These are phyloP conservation scores for Cladosporium sp. DNA, from an alignment of 2,329 filamentous ascomycete species.

Conservation along the genomic window DNA sequence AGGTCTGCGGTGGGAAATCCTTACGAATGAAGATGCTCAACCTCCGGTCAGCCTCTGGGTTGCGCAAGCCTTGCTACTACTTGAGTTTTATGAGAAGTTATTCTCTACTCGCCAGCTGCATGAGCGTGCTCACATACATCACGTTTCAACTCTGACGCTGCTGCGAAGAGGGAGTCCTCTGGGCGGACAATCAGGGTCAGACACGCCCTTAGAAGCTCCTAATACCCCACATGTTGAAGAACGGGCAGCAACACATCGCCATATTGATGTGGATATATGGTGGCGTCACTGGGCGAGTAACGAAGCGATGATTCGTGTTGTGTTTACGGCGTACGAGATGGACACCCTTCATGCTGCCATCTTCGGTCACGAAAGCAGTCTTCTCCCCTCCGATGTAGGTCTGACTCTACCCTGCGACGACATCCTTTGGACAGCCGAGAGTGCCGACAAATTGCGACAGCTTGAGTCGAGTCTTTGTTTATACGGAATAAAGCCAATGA, in stretches of 20 bases:
- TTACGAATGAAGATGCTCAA: conserved; percentile 79
- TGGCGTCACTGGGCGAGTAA: conserved; percentile 94
- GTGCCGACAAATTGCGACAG: conserved; percentile 74
- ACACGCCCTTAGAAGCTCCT: conserved; percentile 56
- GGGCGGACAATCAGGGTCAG: conserved; percentile 75
- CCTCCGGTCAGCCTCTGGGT: conserved; percentile 91
- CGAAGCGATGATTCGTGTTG: conserved; percentile 79
- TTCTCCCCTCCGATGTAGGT: conserved; percentile 69
- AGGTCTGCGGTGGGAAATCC: conserved; percentile 88
- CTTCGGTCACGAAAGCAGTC: conserved; percentile 73
- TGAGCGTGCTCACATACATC: conserved; percentile 89
- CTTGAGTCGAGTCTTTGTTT: conserved; percentile 74
- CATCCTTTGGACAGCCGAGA: conserved; percentile 81
- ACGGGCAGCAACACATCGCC: conserved; percentile 55
- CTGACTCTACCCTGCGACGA: conserved; percentile 88
- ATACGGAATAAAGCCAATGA: conserved; percentile 75
- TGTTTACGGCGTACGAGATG: conserved; percentile 87
- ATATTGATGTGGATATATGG: conserved; percentile 43
- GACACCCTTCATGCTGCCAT: conserved; percentile 93
- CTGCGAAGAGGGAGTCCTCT: conserved; percentile 89
- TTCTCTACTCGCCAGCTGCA: conserved; percentile 86
- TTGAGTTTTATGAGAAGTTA: conserved; percentile 95
- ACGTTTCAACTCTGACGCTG: conserved; percentile 85
- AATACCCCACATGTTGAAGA: conserved; percentile 37
- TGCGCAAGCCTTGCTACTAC: conserved; percentile 78